phyloP scores from a whole-genome alignment of 176 grass and related monocot genomes.

The Cenchrus americanus region DNA sequence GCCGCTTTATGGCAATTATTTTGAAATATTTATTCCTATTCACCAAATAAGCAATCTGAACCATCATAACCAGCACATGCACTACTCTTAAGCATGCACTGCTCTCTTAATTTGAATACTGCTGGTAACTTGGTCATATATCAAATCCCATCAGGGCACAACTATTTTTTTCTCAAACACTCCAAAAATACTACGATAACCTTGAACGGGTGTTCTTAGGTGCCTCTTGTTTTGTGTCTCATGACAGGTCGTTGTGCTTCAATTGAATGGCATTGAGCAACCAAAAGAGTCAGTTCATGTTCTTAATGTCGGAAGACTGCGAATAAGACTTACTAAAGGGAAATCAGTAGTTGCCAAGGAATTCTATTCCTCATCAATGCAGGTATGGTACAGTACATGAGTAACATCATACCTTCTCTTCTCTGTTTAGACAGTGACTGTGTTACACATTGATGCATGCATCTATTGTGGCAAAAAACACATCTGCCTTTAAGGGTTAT shows the following conservation, averaged over 20 bases:
- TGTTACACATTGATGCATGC: background rate
- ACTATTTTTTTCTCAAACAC: too few relatives aligned
- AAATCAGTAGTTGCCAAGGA: slow-evolving; percentile 74
- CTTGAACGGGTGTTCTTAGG: slow-evolving; percentile 6
- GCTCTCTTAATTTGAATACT: slow-evolving; percentile 8
- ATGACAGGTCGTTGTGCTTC: slow-evolving; percentile 67
- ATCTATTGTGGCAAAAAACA: slow-evolving; percentile 5
- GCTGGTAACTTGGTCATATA: background rate
- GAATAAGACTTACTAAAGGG: slow-evolving; percentile 76
- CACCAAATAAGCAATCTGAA: slow-evolving; percentile 7
- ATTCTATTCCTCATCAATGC: slow-evolving; percentile 91
- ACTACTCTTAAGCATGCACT: background rate
- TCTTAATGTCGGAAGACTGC: slow-evolving; percentile 71
- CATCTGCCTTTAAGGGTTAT: background rate
- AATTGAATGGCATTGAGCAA: slow-evolving; percentile 72
- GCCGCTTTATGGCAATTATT: slow-evolving; percentile 22
- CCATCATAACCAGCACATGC: background rate
- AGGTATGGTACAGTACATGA: slow-evolving; percentile 46
- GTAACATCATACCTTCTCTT: slow-evolving; percentile 13
- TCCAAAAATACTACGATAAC: background rate
- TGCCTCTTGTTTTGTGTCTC: slow-evolving; percentile 14
- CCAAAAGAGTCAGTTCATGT: slow-evolving; percentile 67
- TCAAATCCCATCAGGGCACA: background rate
- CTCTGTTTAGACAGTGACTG: background rate
- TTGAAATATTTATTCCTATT: background rate